phyloP scores from a whole-genome alignment of 768 basidiomycete genomes.

The Boletus barrowsii region DNA sequence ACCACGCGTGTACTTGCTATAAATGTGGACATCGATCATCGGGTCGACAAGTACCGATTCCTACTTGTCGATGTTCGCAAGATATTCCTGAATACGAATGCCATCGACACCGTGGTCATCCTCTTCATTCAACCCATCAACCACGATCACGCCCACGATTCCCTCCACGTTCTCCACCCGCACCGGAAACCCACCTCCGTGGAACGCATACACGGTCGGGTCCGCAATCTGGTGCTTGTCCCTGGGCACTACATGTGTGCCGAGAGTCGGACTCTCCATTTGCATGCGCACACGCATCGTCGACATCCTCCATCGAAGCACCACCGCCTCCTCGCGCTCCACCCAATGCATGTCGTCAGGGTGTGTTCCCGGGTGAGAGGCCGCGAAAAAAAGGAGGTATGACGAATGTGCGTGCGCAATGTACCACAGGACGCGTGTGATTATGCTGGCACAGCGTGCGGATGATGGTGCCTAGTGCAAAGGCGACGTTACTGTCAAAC shows the following conservation, averaged over 20 bases:
- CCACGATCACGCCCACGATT: conserved; percentile 34
- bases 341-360: conserved; percentile 34
- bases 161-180: conserved; percentile 34
- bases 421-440: conserved; percentile 21
- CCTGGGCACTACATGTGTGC: not conserved
- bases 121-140: conserved; percentile 30
- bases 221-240: conserved; percentile 24
- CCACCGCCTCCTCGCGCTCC: conserved; percentile 31
- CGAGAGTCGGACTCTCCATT: not conserved
- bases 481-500: conserved; percentile 33
- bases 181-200: conserved; percentile 35
- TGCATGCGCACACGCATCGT: conserved; percentile 19
- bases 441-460: conserved; percentile 15
- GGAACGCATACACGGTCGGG: conserved; percentile 27
- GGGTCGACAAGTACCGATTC: too few relatives aligned
- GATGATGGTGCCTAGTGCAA: conserved; percentile 31
- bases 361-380: conserved; percentile 26
- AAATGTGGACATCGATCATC: too few relatives aligned
- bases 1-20: too few relatives aligned
- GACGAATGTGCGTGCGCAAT: conserved; percentile 28
- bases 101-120: conserved; percentile 32
- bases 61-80: too few relatives aligned
- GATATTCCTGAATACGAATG: conserved; percentile 21
- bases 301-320: conserved; percentile 31
- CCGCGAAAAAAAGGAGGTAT: conserved; percentile 32